Conservation (phyloP, 139 green algal genomes). For the Chlamydomonas sphaeroides region DNA sequence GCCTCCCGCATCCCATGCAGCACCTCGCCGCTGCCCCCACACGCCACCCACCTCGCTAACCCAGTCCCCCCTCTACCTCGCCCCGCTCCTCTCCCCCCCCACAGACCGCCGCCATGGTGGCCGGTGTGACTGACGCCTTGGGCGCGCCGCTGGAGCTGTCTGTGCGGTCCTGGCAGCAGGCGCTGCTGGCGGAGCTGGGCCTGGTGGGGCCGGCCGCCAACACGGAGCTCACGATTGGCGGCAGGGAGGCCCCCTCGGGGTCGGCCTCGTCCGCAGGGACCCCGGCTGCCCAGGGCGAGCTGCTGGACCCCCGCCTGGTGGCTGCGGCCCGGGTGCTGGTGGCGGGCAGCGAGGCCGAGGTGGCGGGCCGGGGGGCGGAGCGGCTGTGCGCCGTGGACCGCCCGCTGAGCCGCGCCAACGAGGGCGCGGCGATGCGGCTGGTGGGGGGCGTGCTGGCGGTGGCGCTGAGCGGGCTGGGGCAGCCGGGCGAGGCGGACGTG, state of each 20-base stretch:
- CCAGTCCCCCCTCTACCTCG: not conserved
- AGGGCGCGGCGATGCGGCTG: conserved; percentile 59
- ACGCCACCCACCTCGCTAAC: not conserved
- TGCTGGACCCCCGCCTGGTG: conserved; percentile 67
- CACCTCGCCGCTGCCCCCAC: too few relatives aligned
- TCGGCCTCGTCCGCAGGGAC: too few relatives aligned
- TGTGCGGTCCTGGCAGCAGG: conserved; percentile 51
- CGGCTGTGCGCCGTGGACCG: conserved; percentile 32
- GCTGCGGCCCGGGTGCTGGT: conserved; percentile 64
- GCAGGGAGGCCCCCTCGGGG: not conserved
- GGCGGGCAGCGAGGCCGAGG: conserved; percentile 48
- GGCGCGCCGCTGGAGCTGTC: conserved; percentile 46
- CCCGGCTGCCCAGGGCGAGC: not conserved
- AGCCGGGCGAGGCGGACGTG: conserved; percentile 64
- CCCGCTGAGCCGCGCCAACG: conserved; percentile 46
- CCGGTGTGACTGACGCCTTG: conserved; percentile 24
- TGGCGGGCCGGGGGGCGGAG: conserved; percentile 44
- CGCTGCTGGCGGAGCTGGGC: conserved; percentile 52
- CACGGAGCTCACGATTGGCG: conserved; percentile 49
- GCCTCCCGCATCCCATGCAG: not conserved
- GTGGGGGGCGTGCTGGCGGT: conserved; percentile 64
- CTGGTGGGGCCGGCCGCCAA: conserved; percentile 55
- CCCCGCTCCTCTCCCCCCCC: not conserved
- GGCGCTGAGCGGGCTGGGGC: conserved; percentile 65
- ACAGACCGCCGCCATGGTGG: conserved; percentile 62